phyloP scores from a whole-genome alignment of 352 stramenopile species.

The Pythium insidiosum region DNA sequence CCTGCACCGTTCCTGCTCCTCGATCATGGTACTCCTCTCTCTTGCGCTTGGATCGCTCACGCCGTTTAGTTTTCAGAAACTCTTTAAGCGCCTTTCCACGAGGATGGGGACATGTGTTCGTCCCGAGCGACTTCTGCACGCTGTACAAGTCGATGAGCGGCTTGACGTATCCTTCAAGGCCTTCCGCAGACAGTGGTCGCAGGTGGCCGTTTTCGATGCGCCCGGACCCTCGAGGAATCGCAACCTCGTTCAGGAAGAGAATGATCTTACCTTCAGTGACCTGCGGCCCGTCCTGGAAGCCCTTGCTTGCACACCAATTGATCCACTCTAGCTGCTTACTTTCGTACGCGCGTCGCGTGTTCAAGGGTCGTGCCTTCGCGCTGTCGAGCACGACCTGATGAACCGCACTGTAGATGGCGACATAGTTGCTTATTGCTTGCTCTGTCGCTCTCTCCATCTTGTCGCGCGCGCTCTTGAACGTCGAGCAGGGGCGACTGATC shows the following conservation, averaged over 20 bases:
- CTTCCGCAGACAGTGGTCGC: conserved; percentile 1
- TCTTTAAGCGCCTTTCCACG: conserved; percentile 1
- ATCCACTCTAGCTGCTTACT: conserved; percentile 1
- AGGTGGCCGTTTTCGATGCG: neutral
- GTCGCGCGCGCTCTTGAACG: no score
- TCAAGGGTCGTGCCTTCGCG: conserved; percentile 3
- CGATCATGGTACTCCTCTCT: neutral
- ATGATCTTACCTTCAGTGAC: neutral
- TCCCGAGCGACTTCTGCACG: neutral
- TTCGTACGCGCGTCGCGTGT: neutral
- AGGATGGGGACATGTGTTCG: neutral
- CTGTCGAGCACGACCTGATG: no score
- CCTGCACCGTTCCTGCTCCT: neutral
- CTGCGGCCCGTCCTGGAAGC: neutral
- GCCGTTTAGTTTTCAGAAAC: neutral
- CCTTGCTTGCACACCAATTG: neutral
- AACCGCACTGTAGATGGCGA: no score
- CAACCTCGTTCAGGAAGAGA: conserved; percentile 1
- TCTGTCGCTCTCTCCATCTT: no score
- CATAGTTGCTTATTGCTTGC: no score
- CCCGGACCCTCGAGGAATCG: neutral
- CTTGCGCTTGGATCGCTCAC: conserved; percentile 1
- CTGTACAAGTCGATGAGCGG: conserved; percentile 3
- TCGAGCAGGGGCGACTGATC: no score
- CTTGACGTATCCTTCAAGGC: conserved; percentile 5